Evolutionary conservation across 2,329 filamentous ascomycete species (phyloP), one percentile per base, ranked within the genome.

Genomic region (Grosmannia clavigera): DNA sequence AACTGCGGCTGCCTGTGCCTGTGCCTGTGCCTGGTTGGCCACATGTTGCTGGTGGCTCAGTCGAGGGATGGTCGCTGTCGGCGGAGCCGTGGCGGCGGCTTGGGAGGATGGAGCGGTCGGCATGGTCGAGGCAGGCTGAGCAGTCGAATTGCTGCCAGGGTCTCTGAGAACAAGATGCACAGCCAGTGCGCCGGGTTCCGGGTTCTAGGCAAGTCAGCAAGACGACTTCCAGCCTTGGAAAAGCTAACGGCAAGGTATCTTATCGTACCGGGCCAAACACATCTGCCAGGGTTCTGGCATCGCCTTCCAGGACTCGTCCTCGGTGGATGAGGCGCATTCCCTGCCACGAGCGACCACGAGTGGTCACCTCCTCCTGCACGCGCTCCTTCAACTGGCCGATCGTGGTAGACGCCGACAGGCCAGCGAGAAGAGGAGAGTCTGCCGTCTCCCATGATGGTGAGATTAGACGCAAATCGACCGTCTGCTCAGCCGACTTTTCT

Each of bases 271-370:
- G 43, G 25, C 63, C 63, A 46, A 65, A 64, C 9, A 65, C 60
- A 0, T 60, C 58, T 1, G 35, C 40, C 16, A 65, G 58, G 19
- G 61, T 63, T 46, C 51, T 56, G 3, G 40, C 50, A 27, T 64
- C 60, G 2, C 11, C 31, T 7, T 64, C 61, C 11, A 65, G 19
- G 22, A 65, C 56, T 1, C 63, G 63, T 16, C 64, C 64, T 0
- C 60, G 61, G 55, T 64, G 63, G n/a, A 65, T 65, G 27, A 65
- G 31, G 0, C 64, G 62, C 53, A 65, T 56, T 33, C 61, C 63
- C 12, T 22, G 14, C 19, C 48, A 7, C 14, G 60, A 60, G 40
- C 53, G 60, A 11, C 46, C 54, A 2, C 63, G 62, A 4, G 38
- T 19, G 0, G 56, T 29, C 7, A 65, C 35, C 27, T 64, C 55